Conservation (phyloP, 805 yeast species). For the Monosporozyma yasuniensis region DNA sequence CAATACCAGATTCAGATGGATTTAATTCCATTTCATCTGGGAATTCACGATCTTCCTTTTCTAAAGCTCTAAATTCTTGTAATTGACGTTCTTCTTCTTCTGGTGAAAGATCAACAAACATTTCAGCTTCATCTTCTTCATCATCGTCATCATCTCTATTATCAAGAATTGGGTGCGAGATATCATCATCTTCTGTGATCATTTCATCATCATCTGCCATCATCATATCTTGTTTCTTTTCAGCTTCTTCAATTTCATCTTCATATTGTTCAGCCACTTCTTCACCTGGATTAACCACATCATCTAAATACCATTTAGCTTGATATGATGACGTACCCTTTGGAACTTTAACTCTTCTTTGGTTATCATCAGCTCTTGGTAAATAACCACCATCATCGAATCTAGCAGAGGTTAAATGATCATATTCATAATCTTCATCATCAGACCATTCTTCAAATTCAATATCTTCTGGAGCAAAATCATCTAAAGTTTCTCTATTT, state of each 20-base stretch:
- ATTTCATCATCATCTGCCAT: constrained; percentile 16
- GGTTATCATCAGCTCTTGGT: constrained; percentile 27
- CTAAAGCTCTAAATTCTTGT: constrained; percentile 54
- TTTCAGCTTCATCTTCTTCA: constrained; percentile 44
- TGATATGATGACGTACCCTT: constrained; percentile 74
- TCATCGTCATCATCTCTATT: constrained; percentile 36
- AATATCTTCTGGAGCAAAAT: constrained; percentile 46
- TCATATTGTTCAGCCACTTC: constrained; percentile 29
- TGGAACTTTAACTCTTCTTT: constrained; percentile 43
- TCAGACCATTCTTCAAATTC: constrained; percentile 38
- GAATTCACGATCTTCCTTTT: constrained; percentile 79
- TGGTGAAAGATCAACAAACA: constrained; percentile 62
- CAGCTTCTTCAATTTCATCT: constrained; percentile 26
- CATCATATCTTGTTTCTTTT: constrained; percentile 28
- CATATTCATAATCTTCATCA: constrained; percentile 29
- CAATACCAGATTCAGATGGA: constrained; percentile 67
- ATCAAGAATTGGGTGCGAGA: constrained; percentile 21
- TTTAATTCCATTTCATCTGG: constrained; percentile 90
- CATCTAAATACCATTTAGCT: constrained; percentile 69
- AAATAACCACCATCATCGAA: constrained; percentile 34
- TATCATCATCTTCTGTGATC: constrained; percentile 19
- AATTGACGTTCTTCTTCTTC: constrained; percentile 82
- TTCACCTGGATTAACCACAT: constrained; percentile 32
- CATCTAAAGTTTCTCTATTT: constrained; percentile 50
- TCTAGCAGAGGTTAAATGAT: constrained; percentile 29